These are phyloP conservation scores for Xylaria scruposa DNA, from an alignment of 495 filamentous ascomycete genomes.

Conservation along the genomic window DNA sequence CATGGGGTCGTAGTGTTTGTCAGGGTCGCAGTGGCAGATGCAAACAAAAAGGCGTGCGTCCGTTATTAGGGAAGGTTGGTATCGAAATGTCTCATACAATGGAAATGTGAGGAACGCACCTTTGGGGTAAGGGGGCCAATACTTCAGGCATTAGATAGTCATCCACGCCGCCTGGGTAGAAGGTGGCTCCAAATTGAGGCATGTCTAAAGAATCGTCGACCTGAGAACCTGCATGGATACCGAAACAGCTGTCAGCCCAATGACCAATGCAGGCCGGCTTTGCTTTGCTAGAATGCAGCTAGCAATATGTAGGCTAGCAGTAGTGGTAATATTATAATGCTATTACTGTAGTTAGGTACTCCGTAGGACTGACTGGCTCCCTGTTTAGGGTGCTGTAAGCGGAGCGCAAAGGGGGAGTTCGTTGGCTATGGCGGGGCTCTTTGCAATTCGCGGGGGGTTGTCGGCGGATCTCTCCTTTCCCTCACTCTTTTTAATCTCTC, in stretches of 20 bases:
- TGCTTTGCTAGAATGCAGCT: conserved; percentile 19
- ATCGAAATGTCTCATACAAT: conserved; percentile 29
- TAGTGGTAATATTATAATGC: conserved; percentile 11
- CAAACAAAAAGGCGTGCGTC: conserved; percentile 26
- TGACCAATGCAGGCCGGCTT: conserved; percentile 18
- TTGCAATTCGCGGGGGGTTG: not conserved
- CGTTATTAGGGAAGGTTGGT: conserved; percentile 14
- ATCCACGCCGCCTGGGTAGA: conserved; percentile 87
- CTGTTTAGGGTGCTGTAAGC: conserved; percentile 18
- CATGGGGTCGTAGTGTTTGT: not conserved
- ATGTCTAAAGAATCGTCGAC: conserved; percentile 52
- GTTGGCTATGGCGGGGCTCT: conserved; percentile 23
- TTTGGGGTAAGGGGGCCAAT: conserved; percentile 78
- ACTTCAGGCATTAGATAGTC: conserved; percentile 80
- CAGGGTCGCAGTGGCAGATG: conserved; percentile 6
- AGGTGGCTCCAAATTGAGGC: conserved; percentile 76
- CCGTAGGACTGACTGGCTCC: conserved; percentile 20
- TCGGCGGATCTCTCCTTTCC: conserved; percentile 12
- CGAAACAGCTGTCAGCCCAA: conserved; percentile 40
- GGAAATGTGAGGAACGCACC: conserved; percentile 61
- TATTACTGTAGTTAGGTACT: conserved; percentile 5
- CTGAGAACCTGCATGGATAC: conserved; percentile 51
- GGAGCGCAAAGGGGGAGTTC: conserved; percentile 8
- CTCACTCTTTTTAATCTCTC: not conserved
- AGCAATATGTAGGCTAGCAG: conserved; percentile 13